phyloP scores from a whole-genome alignment of 306 rosid species.

The Cicer bijugum region DNA sequence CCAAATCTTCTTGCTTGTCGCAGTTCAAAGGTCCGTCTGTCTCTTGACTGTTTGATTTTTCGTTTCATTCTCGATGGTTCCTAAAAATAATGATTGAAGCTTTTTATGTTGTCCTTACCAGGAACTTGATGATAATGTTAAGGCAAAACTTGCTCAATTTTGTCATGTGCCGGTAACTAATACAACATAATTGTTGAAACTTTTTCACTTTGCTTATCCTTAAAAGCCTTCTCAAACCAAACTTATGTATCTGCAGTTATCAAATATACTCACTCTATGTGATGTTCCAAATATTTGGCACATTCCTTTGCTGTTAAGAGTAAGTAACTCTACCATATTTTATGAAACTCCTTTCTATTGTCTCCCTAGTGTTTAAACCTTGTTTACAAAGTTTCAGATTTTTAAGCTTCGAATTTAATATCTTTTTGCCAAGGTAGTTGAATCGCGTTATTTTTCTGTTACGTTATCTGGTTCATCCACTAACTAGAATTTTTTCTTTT shows the following conservation, averaged over 20 bases:
- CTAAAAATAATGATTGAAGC: constrained; percentile 26
- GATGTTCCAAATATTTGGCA: constrained; percentile 98
- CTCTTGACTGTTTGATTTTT: constrained; percentile 36
- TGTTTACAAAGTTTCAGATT: not conserved
- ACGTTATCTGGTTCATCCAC: constrained; percentile 21
- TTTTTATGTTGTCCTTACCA: constrained; percentile 44
- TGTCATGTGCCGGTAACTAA: constrained; percentile 89
- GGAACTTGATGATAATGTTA: constrained; percentile 76
- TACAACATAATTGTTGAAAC: constrained; percentile 25
- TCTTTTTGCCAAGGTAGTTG: not conserved
- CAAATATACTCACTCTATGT: constrained; percentile 73
- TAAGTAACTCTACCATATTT: constrained; percentile 47
- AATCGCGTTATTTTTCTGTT: constrained; percentile 8
- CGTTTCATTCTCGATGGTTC: constrained; percentile 23
- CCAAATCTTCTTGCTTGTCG: constrained; percentile 88
- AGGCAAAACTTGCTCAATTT: constrained; percentile 77
- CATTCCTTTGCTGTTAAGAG: constrained; percentile 83
- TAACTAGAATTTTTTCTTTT: constrained; percentile 31
- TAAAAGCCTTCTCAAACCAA: constrained; percentile 30
- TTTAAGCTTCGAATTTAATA: constrained; percentile 4
- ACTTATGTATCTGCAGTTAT: constrained; percentile 54
- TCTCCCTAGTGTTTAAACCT: constrained; percentile 35
- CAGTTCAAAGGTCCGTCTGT: constrained; percentile 67
- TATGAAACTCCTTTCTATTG: constrained; percentile 10
- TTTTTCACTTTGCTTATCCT: constrained; percentile 34